Percentiles rank a stretch among this genome's conserved stretches.
These are phyloP conservation scores for Ramaria sp. DNA, from an alignment of 768 basidiomycete genomes.

Conservation along the genomic window DNA sequence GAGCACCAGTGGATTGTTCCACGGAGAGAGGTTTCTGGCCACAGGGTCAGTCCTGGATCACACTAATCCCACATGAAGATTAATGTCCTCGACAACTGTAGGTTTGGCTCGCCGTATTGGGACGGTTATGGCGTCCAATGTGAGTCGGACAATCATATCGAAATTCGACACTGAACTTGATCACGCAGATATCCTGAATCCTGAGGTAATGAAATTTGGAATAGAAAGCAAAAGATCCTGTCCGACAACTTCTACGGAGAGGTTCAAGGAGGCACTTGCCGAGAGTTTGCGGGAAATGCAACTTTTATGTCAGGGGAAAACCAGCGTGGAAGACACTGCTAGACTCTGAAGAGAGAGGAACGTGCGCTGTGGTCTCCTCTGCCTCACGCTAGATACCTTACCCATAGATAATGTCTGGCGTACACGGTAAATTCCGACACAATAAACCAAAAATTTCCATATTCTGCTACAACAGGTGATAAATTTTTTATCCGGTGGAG, in stretches of 20 bases:
- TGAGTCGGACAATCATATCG: constrained; percentile 27
- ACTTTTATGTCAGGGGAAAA: constrained; percentile 30
- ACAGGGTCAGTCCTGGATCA: constrained; percentile 48
- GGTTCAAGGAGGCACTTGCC: constrained; percentile 51
- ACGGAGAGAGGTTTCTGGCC: constrained; percentile 76
- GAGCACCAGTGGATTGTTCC: constrained; percentile 82
- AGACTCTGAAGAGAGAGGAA: not conserved
- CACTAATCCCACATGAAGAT: not conserved
- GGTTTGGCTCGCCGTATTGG: constrained; percentile 69
- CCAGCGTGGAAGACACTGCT: not conserved
- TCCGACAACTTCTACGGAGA: constrained; percentile 54
- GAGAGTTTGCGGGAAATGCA: constrained; percentile 64
- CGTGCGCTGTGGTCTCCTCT: not conserved
- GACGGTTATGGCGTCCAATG: constrained; percentile 95
- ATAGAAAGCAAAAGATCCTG: constrained; percentile 81
- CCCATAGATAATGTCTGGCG: no score
- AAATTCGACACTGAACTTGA: not conserved
- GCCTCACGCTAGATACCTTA: not conserved
- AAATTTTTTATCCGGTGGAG: no score
- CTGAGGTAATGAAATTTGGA: constrained; percentile 77
- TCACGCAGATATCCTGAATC: constrained; percentile 64
- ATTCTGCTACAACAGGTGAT: no score
- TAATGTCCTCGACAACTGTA: constrained; percentile 16
- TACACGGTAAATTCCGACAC: not conserved
- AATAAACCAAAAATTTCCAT: not conserved